Base-by-base conservation (phyloP, 1,284 basidiomycete species). In the Afroboletus lepidellus region DNA sequence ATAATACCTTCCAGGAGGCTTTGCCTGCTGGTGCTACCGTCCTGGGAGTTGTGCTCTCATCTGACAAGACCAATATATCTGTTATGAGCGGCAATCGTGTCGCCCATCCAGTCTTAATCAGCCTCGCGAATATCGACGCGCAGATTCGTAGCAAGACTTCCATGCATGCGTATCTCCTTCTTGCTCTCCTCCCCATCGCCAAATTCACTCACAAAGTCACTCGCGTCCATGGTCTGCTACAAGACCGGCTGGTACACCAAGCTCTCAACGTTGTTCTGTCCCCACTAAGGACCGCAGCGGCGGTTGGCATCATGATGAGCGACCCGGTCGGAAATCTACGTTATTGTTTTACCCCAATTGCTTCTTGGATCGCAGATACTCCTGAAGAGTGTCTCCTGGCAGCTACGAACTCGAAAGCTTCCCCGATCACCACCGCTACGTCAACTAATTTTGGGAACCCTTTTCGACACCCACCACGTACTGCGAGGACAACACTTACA, bases 281-380 rank as follows among this genome's bases (percentile, higher is more conserved):
- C 0, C 69, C 69, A 0, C 50, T 72, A 15, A 73, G 72, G 46
- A 54, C 21, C 5, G 65, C 65, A 6, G 29, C 29, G 3, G 4
- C 5, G 3, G 29, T 30, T 30, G 29, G 29, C 5, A n/a, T 34
- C 8, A 34, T 34, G 33, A 34, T 34, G 33, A 34, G 33, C 8
- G 15, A 34, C n/a, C 33, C 33, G 5, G 33, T 34, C 8, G 33
- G 33, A 5, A 34, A 34, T 12, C 12, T 34, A 5, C 33, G 33
- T 15, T 34, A 34, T 8, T 34, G 33, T 8, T 34, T n/a, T 16
- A 34, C 9, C 3, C 29, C 29, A 3, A 5, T 30, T 3, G 9
- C 29, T 6, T 5, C 29, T 3, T 30, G 29, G 33, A 34, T 34
- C 3, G 33, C 12, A 8, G 33, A 34, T 8, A 34, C 33, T n/a